A percentile compares a stretch with the other conserved stretches of the same genome.
phyloP scores from a whole-genome alignment of 768 basidiomycete species.

The Psilocybe subaeruginosa region DNA sequence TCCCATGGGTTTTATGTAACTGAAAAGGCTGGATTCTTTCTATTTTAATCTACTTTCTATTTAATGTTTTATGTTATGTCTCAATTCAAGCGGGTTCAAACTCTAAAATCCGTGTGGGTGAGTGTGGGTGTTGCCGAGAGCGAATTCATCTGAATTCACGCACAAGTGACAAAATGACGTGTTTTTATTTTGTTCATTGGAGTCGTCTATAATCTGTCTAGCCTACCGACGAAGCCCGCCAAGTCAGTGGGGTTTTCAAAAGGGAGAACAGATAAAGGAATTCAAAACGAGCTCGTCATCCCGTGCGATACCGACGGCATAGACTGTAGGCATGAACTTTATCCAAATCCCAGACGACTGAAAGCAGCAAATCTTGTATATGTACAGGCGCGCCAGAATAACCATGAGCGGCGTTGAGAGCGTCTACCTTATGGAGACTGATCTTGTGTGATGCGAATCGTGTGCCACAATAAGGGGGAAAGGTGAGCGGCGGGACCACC shows the following conservation, averaged over 20 bases:
- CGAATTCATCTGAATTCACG: neutral
- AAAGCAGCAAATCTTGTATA: neutral
- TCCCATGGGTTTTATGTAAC: neutral
- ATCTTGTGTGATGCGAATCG: neutral
- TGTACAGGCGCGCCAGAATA: neutral
- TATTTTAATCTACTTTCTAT: neutral
- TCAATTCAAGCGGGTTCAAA: neutral
- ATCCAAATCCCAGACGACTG: neutral
- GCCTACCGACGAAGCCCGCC: neutral
- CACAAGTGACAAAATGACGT: neutral
- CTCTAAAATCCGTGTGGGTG: neutral
- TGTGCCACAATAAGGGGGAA: neutral
- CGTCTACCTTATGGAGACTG: neutral
- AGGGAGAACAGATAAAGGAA: neutral
- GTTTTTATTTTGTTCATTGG: neutral
- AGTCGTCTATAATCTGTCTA: neutral
- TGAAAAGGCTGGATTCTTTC: neutral
- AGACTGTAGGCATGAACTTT: neutral
- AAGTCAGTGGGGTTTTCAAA: neutral
- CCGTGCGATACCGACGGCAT: neutral
- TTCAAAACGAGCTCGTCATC: neutral
- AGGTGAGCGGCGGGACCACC: neutral
- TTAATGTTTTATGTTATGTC: neutral
- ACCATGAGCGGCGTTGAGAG: neutral
- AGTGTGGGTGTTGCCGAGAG: neutral